Base-by-base conservation (phyloP, 179 eudicot genomes). In the Actinidia chinensis region DNA sequence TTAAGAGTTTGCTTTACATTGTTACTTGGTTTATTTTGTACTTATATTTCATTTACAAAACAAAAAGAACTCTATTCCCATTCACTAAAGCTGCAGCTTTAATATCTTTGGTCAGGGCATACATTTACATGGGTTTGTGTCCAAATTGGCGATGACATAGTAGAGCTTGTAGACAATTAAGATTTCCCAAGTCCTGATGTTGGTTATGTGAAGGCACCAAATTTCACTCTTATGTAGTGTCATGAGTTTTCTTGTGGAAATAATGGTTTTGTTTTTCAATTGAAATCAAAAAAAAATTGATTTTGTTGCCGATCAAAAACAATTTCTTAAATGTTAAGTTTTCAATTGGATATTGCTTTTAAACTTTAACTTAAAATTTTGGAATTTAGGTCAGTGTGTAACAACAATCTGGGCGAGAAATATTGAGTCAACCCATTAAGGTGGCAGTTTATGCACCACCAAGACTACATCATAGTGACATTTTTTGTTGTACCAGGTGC, bases 381-480 rank as follows among this genome's bases (percentile, higher is more conserved):
- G 68, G 63, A 74, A 68, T 76, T 42, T 79, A 91, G 95, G 90
- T 95, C 78, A 89, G 94, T 54, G 91, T 91, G 68, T 79, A 80
- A 76, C 97, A 87, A 68, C 92, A 85, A 76, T 88, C 97, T 81
- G 97, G 98, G 51, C 84, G 50, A 80, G 92, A 95, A 81, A 88
- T 95, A 79, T 59, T 65, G 81, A 91, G 92, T 77, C 91, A 93
- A 77, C 82, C 80, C 61, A 84, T 95, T 59, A 86, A 83, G 77
- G 91, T 95, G 80, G 97, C 93, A 85, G 98, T 95, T 46, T 95
- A 95, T 85, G 86, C 91, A 52, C 86, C 89, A 73, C 98, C 96
- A 48, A 80, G 75, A 64, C 70, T 95, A 67, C 88, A 87, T 83
- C 98, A 97, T 13, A 78, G 71, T 78, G 85, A 95, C 74, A 82